phyloP scores from a whole-genome alignment of 805 yeast genomes.

The Vanderwaltozyma yarrowii region DNA sequence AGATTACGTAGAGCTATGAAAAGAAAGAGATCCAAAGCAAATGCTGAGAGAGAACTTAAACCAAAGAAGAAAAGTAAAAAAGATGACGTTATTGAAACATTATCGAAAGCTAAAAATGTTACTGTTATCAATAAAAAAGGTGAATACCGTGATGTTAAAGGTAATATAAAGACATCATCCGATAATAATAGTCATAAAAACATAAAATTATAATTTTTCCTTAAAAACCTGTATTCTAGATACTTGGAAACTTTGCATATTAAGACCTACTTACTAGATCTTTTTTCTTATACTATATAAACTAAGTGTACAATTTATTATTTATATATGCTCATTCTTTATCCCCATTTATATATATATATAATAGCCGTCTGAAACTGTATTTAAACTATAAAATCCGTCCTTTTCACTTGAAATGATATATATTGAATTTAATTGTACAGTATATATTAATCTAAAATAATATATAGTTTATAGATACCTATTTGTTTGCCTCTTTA shows the following conservation, averaged over 20 bases:
- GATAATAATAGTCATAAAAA: constrained; percentile 1
- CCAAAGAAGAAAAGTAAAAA: constrained; percentile 41
- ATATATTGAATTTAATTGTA: no score
- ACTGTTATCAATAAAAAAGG: constrained; percentile 72
- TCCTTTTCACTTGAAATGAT: no score
- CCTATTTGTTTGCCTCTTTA: constrained; percentile 9
- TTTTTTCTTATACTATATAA: no score
- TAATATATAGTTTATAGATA: not conserved
- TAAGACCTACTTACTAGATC: no score
- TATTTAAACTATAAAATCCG: no score
- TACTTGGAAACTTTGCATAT: no score
- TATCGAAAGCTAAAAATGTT: constrained; percentile 62
- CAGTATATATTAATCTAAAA: no score
- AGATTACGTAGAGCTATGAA: constrained; percentile 80
- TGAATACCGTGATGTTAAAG: constrained; percentile 60
- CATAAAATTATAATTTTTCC: not conserved
- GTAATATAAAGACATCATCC: constrained; percentile 43
- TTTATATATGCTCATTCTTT: no score
- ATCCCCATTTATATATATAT: no score
- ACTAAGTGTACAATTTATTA: no score
- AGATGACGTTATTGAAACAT: constrained; percentile 58
- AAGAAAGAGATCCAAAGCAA: constrained; percentile 57
- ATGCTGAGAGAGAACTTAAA: constrained; percentile 27
- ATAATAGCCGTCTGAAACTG: no score
- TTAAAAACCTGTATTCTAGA: no score